Base-by-base conservation (phyloP, 1,284 basidiomycete genomes). In the Abortiporus biennis region DNA sequence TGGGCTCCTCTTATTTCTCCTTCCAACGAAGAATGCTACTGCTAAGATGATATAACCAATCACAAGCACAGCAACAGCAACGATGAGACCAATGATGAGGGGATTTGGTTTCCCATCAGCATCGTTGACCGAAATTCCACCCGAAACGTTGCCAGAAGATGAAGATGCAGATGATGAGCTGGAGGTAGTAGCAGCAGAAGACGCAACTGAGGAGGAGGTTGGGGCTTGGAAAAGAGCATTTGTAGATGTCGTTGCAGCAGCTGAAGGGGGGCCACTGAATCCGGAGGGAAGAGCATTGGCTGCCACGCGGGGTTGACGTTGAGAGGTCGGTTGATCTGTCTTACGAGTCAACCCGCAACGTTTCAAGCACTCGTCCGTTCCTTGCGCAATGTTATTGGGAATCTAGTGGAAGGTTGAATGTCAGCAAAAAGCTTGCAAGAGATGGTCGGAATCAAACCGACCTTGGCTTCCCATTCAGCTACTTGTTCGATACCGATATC, bases 401-500 rank as follows among this genome's bases (percentile, higher is more conserved):
- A 53, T 53, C 49, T 53, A 29, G 2, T 36, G 9, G 11, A 24
- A 16, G 34, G 9, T 25, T 38, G 12, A 32, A 31, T 5, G 13
- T 24, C 21, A 21, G 13, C 23, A n/a, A 16, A 22, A 35, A 30
- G 6, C 4, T 8, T 29, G 8, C 27, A 36, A 5, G 9, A 17
- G 19, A 34, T n/a, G n/a, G 3, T 3, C 19, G 31, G n/a, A 4
- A 4, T 12, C 42, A 15, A 9, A 29, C n/a, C n/a, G 23, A 47
- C 49, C 49, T 46, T 46, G n/a, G 43, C 27, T 34, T 57, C 57
- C 32, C 59, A 47, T 2, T 45, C 48, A 1, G 43, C 51, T 13
- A 61, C 49, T 32, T 55, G 43, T 38, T 56, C 49, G 8, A 60
- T 48, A 12, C 56, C 57, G 24, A 59, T 37, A 40, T 48, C 54